Evolutionary conservation across 2,329 filamentous ascomycete species (phyloP).

Genomic region (Nothophoma quercina): DNA sequence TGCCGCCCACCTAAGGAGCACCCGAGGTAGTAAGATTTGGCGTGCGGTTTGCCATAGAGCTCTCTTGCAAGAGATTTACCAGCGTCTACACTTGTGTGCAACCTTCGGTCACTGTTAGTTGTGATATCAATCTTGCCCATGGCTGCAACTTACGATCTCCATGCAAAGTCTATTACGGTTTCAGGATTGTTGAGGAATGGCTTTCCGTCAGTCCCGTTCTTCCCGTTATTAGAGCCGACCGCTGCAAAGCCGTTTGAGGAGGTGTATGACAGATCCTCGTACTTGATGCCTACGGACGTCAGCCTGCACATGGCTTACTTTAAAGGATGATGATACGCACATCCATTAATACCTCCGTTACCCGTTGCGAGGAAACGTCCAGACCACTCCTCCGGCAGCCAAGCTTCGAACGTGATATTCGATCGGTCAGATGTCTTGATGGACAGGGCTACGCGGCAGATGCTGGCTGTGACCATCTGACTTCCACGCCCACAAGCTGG

Average conservation of each 20-base stretch:
- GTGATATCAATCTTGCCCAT: too few species aligned
- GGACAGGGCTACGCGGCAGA: conserved; percentile 54
- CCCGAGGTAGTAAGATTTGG: conserved; percentile 50
- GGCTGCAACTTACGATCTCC: conserved; percentile 42
- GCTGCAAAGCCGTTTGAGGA: conserved; percentile 48
- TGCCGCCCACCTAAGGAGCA: conserved; percentile 48
- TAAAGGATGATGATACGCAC: conserved; percentile 33
- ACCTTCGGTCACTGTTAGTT: conserved; percentile 3
- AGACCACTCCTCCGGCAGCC: conserved; percentile 48
- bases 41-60: conserved; percentile 48
- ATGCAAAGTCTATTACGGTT: conserved; percentile 58
- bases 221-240: conserved; percentile 52
- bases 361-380: conserved; percentile 50
- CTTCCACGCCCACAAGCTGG: conserved; percentile 44
- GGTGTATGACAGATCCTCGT: conserved; percentile 51
- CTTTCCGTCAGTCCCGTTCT: conserved; percentile 49
- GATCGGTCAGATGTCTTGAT: conserved; percentile 50
- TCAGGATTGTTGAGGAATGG: conserved; percentile 56
- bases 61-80: conserved; percentile 49
- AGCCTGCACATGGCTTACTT: background rate
- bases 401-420: conserved; percentile 55
- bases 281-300: conserved; percentile 49
- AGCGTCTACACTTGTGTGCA: conserved; percentile 51
- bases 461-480: conserved; percentile 47
- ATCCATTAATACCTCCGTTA: conserved; percentile 54